Evolutionary conservation across 2,329 filamentous ascomycete species (phyloP), one percentile per base, ranked within the genome.

Genomic region (Xylaria sp.): DNA sequence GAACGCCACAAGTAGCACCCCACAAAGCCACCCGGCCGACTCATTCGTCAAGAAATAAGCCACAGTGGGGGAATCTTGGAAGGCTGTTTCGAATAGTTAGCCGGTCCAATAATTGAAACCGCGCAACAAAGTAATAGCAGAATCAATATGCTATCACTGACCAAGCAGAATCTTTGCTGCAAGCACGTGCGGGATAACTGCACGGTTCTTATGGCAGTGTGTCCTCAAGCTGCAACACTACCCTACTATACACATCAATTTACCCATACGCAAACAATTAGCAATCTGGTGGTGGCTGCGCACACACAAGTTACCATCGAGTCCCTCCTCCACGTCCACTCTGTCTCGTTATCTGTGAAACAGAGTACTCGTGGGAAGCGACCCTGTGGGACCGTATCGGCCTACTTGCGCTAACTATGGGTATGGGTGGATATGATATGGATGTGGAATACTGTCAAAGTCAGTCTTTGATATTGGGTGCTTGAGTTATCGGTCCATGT

Each of bases 101-200:
- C 28, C 41, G 41, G 15, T 37, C 28, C 28, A 37, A 37, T 37
- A 10, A 37, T 37, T 8, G 10, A 10, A 37, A 37, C 7, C 34
- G 8, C 7, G 10, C 10, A 37, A 8, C 7, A 37, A 37, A 37
- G 7, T 37, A 37, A 37, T 37, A 37, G 8, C 10, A 37, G 34
- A 41, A 41, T 13, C 12, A 12, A 25, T 8, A 51, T 51, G 10
- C 28, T 28, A 12, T 13, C 15, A 15, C 28, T 4, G 18, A 25
- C 57, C 57, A 60, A 60, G 57, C 28, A 60, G 44, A 23, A 15
- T 23, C 12, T 18, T 13, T 15, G 44, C 9, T 23, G 20, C 18
- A 34, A 34, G 20, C 57, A 48, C 57, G 57, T 50, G 28, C 44
- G 34, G 28, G 15, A 48, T 34, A 34, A 34, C 57, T 60, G 57